Conservation (phyloP, 2,329 filamentous ascomycete genomes). For the Aspergillus quadricinctus region DNA sequence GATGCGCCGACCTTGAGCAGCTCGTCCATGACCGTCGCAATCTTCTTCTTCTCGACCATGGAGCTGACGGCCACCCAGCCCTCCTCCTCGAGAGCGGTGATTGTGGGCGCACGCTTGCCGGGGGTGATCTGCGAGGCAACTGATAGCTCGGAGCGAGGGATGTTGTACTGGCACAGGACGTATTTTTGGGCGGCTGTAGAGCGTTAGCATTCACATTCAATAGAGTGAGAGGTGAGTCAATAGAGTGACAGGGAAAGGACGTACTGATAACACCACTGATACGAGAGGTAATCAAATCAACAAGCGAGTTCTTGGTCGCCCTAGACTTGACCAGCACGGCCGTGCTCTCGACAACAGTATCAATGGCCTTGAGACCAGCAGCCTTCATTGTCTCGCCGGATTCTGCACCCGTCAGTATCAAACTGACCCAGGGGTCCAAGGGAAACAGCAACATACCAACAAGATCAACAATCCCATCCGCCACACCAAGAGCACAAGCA, state of each 20-base stretch:
- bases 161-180: slow-evolving; percentile 95
- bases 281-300: slow-evolving; percentile 78
- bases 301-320: slow-evolving; percentile 72
- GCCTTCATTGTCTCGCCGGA: slow-evolving; percentile 98
- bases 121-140: slow-evolving; percentile 75
- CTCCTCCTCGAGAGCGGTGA: slow-evolving; percentile 82
- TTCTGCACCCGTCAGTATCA: slow-evolving; percentile 51
- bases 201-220: not conserved
- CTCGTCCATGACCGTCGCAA: slow-evolving; percentile 83
- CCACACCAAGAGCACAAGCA: slow-evolving; percentile 89
- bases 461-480: slow-evolving; percentile 94
- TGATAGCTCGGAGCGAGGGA: slow-evolving; percentile 65
- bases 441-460: slow-evolving; percentile 65
- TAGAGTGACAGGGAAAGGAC: slow-evolving; percentile 18
- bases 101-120: slow-evolving; percentile 86
- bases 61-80: slow-evolving; percentile 91
- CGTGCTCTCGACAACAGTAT: slow-evolving; percentile 82
- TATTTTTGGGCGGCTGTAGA: slow-evolving; percentile 73
- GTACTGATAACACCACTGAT: slow-evolving; percentile 87
- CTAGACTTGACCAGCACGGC: slow-evolving; percentile 91
- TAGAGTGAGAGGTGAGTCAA: not conserved
- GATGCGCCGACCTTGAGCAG: slow-evolving; percentile 70
- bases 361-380: slow-evolving; percentile 87
- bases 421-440: slow-evolving; percentile 3
- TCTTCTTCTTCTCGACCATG: slow-evolving; percentile 87